Conservation (phyloP, 192 early-diverging fungal species). For the Podila epicladia region DNA sequence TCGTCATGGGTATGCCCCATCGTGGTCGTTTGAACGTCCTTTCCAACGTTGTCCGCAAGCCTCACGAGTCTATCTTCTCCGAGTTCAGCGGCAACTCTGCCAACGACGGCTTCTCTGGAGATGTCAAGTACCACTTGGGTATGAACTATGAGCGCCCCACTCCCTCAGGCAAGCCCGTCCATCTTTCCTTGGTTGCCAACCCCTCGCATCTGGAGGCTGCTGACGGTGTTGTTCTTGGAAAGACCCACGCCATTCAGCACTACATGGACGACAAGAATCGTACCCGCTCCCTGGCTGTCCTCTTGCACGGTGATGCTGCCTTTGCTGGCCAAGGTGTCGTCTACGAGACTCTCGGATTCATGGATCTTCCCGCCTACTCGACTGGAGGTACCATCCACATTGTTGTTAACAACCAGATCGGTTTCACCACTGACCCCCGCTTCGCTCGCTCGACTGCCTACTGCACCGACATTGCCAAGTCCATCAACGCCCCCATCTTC, state of each 20-base stretch:
- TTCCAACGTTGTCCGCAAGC: conserved; percentile 98
- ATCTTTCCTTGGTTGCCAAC: conserved; percentile 97
- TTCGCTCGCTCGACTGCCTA: conserved; percentile 95
- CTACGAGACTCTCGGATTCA: conserved; percentile 97
- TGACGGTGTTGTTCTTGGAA: conserved; percentile 97
- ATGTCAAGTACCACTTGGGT: conserved; percentile 94
- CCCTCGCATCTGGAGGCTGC: conserved; percentile 99
- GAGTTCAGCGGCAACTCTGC: conserved; percentile 93
- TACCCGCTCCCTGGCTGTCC: conserved; percentile 85
- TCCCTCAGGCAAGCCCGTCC: conserved; percentile 95
- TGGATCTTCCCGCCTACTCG: conserved; percentile 93
- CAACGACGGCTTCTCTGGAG: conserved; percentile 94
- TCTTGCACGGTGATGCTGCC: conserved; percentile 98
- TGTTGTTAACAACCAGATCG: conserved; percentile 99
- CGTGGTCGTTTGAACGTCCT: conserved; percentile 98
- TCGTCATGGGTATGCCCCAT: conserved; percentile 99
- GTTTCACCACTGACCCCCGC: conserved; percentile 98
- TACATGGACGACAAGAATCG: conserved; percentile 88
- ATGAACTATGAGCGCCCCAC: conserved; percentile 98
- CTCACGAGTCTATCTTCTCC: conserved; percentile 98
- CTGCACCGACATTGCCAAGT: conserved; percentile 98
- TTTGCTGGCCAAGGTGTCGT: conserved; percentile 98
- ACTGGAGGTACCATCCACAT: conserved; percentile 96
- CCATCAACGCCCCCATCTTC: conserved; percentile 95
- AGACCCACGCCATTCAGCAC: conserved; percentile 95